A percentile compares a stretch with the other conserved stretches of the same genome.
Conservation (phyloP, 306 rosid species). For the Ammopiptanthus mongolicus region DNA sequence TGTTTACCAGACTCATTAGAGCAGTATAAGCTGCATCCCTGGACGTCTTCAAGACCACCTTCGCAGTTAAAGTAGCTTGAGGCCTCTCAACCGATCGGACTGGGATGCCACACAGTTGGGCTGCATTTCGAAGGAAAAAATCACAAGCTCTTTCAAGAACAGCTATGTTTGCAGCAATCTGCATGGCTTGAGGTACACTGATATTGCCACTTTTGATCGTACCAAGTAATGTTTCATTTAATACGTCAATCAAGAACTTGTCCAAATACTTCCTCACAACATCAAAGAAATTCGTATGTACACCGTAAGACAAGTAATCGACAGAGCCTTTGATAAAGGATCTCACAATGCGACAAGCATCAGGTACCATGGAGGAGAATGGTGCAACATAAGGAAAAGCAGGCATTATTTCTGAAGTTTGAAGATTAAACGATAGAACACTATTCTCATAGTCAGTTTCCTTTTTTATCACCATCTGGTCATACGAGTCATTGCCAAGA, state of each 20-base stretch:
- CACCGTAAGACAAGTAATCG: conserved; percentile 70
- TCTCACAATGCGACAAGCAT: conserved; percentile 73
- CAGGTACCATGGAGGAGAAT: conserved; percentile 89
- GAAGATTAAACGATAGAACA: conserved; percentile 70
- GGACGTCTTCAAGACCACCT: conserved; percentile 61
- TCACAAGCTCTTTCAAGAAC: conserved; percentile 87
- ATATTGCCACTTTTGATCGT: conserved; percentile 55
- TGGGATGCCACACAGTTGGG: conserved; percentile 76
- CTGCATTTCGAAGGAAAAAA: conserved; percentile 67
- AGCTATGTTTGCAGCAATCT: conserved; percentile 79
- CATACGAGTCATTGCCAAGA: conserved; percentile 59
- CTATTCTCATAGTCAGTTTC: conserved; percentile 69
- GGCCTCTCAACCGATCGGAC: conserved; percentile 61
- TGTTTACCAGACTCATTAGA: conserved; percentile 54
- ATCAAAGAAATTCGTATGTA: conserved; percentile 43
- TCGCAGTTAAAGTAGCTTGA: conserved; percentile 70
- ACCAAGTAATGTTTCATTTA: conserved; percentile 64
- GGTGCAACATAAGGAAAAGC: conserved; percentile 85
- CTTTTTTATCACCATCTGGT: conserved; percentile 72
- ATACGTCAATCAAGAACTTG: conserved; percentile 61
- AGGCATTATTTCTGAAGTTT: conserved; percentile 70
- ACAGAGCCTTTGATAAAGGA: conserved; percentile 88
- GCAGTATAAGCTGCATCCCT: conserved; percentile 77
- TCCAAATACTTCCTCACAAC: conserved; percentile 67
- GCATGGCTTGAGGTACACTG: conserved; percentile 83